Conservation (phyloP, 2,329 filamentous ascomycete species). For the Cryphonectria nitschkei region DNA sequence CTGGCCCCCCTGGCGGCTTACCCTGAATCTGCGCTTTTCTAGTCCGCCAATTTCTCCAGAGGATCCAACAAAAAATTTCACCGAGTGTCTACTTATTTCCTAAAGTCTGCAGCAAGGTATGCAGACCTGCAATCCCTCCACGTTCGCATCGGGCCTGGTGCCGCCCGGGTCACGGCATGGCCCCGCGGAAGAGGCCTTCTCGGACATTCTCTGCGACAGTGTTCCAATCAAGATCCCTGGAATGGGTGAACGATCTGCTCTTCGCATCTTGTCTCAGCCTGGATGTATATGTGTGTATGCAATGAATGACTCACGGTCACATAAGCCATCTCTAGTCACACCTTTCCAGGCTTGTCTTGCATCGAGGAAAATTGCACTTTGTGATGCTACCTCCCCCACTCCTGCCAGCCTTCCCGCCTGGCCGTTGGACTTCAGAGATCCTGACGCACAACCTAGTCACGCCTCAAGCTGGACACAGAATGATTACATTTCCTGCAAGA, state of each 20-base stretch:
- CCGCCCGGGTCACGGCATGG: constrained; percentile 5
- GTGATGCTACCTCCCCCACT: constrained; percentile 2
- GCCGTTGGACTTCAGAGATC: background rate
- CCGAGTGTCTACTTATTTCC: background rate
- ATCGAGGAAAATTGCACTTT: constrained; percentile 8
- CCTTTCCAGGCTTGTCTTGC: constrained; percentile 19
- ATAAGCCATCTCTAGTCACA: constrained; percentile 15
- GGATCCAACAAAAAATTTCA: background rate
- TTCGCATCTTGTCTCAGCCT: constrained; percentile 19
- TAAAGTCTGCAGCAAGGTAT: constrained; percentile 13
- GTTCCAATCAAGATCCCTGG: constrained; percentile 27
- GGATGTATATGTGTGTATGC: constrained; percentile 8
- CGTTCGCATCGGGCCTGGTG: constrained; percentile 14
- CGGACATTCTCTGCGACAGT: constrained; percentile 20
- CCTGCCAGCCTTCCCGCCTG: background rate
- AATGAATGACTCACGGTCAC: constrained; percentile 26
- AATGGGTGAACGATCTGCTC: constrained; percentile 19
- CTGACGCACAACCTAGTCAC: background rate
- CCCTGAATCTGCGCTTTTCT: background rate
- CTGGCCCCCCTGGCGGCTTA: background rate
- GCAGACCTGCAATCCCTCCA: constrained; percentile 6
- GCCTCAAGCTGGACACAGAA: background rate
- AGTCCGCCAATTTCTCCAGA: constrained; percentile 20
- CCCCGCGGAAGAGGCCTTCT: constrained; percentile 19
- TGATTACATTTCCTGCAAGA: background rate